These are phyloP conservation scores for Lepidopterella palustris DNA, from an alignment of 495 filamentous ascomycete genomes.

Conservation along the genomic window DNA sequence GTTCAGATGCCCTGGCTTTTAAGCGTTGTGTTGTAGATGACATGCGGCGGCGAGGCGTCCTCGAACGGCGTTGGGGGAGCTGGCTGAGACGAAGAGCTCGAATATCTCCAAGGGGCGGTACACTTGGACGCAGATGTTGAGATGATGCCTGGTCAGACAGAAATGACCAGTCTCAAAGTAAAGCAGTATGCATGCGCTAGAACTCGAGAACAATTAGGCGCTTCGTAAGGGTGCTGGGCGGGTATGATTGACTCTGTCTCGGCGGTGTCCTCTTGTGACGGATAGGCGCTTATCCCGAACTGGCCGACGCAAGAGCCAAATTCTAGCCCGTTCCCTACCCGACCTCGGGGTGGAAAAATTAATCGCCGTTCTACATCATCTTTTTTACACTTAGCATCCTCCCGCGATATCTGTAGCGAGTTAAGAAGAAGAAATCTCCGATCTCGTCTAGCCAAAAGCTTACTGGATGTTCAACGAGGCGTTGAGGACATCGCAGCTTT, in stretches of 20 bases:
- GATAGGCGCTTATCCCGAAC: not conserved
- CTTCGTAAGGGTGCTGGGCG: not conserved
- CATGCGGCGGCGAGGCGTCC: conserved; percentile 22
- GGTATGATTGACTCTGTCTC: not conserved
- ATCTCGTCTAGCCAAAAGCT: too few species aligned
- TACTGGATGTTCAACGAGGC: too few species aligned
- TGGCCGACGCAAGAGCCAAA: too few species aligned
- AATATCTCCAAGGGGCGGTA: conserved; percentile 13
- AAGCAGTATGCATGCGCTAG: not conserved
- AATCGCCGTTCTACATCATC: too few species aligned
- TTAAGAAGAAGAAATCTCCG: too few species aligned
- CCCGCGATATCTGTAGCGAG: too few species aligned
- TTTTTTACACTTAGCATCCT: too few species aligned
- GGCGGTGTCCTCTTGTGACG: not conserved
- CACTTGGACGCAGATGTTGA: conserved; percentile 7
- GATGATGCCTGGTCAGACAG: not conserved
- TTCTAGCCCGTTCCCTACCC: too few species aligned
- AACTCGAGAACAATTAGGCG: not conserved
- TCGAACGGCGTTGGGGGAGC: conserved; percentile 7
- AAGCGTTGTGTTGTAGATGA: conserved; percentile 7
- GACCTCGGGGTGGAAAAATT: too few species aligned
- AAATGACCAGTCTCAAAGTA: not conserved
- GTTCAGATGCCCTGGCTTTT: conserved; percentile 2
- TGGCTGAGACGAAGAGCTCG: conserved; percentile 25
- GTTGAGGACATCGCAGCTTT: too few species aligned